Evolutionary conservation across 257 asterid species (phyloP), one percentile per base, ranked within the genome.

Genomic region (Thymus quinquecostatus): DNA sequence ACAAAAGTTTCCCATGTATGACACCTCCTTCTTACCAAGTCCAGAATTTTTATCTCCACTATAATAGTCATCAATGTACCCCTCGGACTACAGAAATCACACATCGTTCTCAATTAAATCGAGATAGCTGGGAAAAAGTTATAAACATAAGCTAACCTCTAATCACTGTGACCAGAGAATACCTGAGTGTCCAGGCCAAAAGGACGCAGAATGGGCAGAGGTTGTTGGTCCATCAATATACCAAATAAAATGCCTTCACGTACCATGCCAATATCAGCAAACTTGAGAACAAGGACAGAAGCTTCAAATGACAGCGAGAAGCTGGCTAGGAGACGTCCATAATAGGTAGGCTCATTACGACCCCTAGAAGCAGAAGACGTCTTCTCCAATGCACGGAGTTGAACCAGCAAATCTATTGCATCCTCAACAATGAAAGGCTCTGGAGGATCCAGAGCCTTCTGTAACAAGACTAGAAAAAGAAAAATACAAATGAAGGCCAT

Each of bases 161-260:
- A 64, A 47, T 13, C 44, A 64, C 29, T 13, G 21, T 21, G 70
- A 69, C 71, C 72, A 43, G 59, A 63, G 14, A 61, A 62, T 86
- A 94, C 99, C 99, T 79, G 77, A 71, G 33, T 73, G 63, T 86
- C 95, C 80, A 75, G 85, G 65, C 98, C 97, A 72, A 94, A 94
- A 73, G 96, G 98, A 34, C 89, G 92, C 77, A 85, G 66, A 74
- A 94, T 88, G 36, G 98, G 99, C 55, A 83, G 84, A 77, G 99
- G 97, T 75, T 79, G 95, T 75, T 83, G 69, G 78, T 94, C 99
- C 96, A 91, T 82, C 89, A 94, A 64, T 82, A 89, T 79, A 64
- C 95, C 99, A 73, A 94, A 70, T n/a, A 94, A 71, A 85, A 94
- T 94, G 75, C 99, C 99, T 83, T 94, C 99, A 57, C 95, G 96